phyloP scores from a whole-genome alignment of 1,139 yeast species.

The Sugiyamaella castrensis region DNA sequence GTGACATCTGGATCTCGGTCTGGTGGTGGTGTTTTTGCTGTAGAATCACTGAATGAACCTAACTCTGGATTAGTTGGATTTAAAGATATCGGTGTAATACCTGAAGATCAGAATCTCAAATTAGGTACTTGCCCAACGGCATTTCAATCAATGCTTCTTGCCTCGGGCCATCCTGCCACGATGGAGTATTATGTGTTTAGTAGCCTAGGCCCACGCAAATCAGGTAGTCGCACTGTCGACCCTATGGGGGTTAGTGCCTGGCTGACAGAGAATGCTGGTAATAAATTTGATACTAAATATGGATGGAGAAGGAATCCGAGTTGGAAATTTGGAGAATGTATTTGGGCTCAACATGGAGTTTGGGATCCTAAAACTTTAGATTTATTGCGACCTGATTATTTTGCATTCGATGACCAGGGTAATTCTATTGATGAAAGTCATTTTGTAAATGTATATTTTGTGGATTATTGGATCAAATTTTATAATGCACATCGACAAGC shows the following conservation, averaged over 20 bases:
- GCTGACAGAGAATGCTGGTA: slow-evolving; percentile 41
- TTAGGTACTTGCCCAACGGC: slow-evolving; percentile 37
- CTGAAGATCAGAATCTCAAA: slow-evolving; percentile 34
- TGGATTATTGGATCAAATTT: slow-evolving; percentile 54
- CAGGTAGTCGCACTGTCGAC: slow-evolving; percentile 54
- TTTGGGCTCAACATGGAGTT: slow-evolving; percentile 71
- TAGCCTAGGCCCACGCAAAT: slow-evolving; percentile 68
- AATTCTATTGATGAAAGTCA: slow-evolving; percentile 49
- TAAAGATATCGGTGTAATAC: slow-evolving; percentile 32
- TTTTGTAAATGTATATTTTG: slow-evolving; percentile 61
- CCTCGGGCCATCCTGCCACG: slow-evolving; percentile 66
- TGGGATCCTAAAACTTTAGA: slow-evolving; percentile 55
- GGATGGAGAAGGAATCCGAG: slow-evolving; percentile 58
- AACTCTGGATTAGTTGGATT: slow-evolving; percentile 34
- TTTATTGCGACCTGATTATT: slow-evolving; percentile 47
- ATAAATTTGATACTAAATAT: slow-evolving; percentile 52
- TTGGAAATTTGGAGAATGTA: slow-evolving; percentile 71
- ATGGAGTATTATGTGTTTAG: slow-evolving; percentile 68
- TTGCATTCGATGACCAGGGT: slow-evolving; percentile 44
- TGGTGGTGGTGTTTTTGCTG: slow-evolving; percentile 51
- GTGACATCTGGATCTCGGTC: not conserved
- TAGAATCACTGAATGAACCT: slow-evolving; percentile 84
- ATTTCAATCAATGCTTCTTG: slow-evolving; percentile 45
- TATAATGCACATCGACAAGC: slow-evolving; percentile 49
- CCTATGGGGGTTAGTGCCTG: slow-evolving; percentile 69